These are phyloP conservation scores for Sicyos edulis DNA, from an alignment of 306 rosid species.

Conservation along the genomic window DNA sequence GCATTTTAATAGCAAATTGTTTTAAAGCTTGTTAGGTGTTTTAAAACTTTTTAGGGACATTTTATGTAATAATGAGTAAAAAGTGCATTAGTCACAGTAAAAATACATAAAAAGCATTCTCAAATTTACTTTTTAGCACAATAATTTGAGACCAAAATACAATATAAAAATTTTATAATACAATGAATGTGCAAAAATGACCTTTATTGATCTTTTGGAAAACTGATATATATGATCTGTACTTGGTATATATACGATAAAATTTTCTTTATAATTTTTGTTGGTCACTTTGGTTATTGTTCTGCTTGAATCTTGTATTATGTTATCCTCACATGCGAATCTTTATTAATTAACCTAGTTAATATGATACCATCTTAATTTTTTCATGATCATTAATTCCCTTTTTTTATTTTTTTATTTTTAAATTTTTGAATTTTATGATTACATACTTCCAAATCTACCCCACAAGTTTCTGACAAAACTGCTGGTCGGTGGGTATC, in stretches of 20 bases:
- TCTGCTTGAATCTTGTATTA: constrained; percentile 7
- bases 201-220: neutral
- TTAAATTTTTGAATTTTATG: neutral
- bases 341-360: neutral
- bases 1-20: too few species aligned
- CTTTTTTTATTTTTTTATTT: neutral
- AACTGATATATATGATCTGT: neutral
- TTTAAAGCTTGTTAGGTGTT: too few species aligned
- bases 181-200: neutral
- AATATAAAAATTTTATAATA: too few species aligned
- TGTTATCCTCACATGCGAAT: constrained; percentile 5
- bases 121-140: too few species aligned
- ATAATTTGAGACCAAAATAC: too few species aligned
- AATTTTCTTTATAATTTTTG: neutral
- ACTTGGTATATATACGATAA: neutral
- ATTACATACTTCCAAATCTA: constrained; percentile 3
- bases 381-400: neutral
- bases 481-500: constrained; percentile 10
- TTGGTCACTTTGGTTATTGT: neutral
- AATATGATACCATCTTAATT: neutral
- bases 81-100: too few species aligned
- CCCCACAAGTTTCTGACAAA: constrained; percentile 11
- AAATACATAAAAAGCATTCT: too few species aligned
- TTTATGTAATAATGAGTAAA: too few species aligned
- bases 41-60: too few species aligned